phyloP scores from a whole-genome alignment of 805 yeast genomes.

The Nakazawaea molendinolei region DNA sequence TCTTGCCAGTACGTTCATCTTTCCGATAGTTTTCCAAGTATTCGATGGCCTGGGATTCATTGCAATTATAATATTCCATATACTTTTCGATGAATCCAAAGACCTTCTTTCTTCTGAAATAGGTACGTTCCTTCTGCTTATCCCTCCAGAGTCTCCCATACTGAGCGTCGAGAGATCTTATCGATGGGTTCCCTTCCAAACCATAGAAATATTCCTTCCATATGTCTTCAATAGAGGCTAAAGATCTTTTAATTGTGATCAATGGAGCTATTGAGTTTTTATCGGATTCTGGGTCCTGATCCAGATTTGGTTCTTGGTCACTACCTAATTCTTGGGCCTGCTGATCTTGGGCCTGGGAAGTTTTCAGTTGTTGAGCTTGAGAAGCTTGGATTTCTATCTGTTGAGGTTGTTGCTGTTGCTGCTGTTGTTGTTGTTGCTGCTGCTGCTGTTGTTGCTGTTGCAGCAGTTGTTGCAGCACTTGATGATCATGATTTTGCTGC shows the following conservation, averaged over 20 bases:
- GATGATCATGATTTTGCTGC: conserved; percentile 6
- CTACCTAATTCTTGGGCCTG: background rate
- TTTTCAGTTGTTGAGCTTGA: background rate
- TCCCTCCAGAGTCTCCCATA: conserved; percentile 32
- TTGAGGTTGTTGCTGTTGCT: conserved; percentile 1
- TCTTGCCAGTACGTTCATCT: conserved; percentile 22
- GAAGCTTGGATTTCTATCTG: conserved; percentile 1
- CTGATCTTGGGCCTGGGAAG: background rate
- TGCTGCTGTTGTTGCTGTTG: background rate
- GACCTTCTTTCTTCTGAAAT: conserved; percentile 28
- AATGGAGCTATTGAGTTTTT: background rate
- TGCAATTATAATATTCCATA: conserved; percentile 12
- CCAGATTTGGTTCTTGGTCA: background rate
- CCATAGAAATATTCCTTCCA: conserved; percentile 34
- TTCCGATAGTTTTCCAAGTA: conserved; percentile 27
- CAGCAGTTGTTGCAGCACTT: background rate
- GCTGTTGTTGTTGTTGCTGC: background rate
- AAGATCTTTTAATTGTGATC: conserved; percentile 17
- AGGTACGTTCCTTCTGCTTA: conserved; percentile 31
- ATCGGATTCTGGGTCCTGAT: background rate
- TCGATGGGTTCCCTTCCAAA: conserved; percentile 29
- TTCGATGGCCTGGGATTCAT: conserved; percentile 24
- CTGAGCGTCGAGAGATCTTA: conserved; percentile 24
- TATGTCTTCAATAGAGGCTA: conserved; percentile 24
- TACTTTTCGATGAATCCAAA: conserved; percentile 19